These are phyloP conservation scores for Suhomyces maxii DNA, from an alignment of 1,139 yeast species.

Conservation along the genomic window DNA sequence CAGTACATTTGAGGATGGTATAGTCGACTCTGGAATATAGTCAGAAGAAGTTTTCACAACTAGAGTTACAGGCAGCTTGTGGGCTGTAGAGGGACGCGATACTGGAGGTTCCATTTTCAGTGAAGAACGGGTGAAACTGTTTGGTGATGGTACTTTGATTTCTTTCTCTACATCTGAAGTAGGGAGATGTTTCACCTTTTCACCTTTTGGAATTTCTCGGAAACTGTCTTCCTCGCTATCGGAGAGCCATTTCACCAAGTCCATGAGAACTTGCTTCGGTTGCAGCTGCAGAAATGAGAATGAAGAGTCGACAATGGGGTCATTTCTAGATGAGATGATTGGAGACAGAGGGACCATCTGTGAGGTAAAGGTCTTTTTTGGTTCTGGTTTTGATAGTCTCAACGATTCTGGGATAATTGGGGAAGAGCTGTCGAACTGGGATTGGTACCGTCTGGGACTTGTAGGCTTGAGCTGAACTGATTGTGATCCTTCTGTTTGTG, in stretches of 20 bases:
- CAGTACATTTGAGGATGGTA: not conserved
- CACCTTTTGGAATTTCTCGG: not conserved
- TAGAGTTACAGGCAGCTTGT: no score
- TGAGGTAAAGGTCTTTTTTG: conserved; percentile 4
- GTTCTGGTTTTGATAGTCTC: not conserved
- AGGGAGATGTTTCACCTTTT: not conserved
- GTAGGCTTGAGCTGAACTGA: not conserved
- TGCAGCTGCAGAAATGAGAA: conserved; percentile 14
- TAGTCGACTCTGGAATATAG: no score
- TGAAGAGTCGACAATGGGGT: conserved; percentile 15
- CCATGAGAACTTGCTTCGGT: conserved; percentile 14
- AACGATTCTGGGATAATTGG: conserved; percentile 3
- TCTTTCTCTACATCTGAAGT: not conserved
- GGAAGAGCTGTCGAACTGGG: conserved; percentile 7
- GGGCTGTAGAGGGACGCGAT: no score
- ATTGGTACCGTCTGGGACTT: not conserved
- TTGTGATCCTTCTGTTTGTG: not conserved
- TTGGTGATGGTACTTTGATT: not conserved
- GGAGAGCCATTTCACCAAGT: conserved; percentile 28
- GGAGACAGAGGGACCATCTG: conserved; percentile 11
- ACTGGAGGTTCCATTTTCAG: not conserved
- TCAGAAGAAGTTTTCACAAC: no score
- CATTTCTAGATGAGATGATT: conserved; percentile 7
- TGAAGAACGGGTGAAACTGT: no score
- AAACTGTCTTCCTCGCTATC: conserved; percentile 23